Evolutionary conservation across 116 monocot genomes (phyloP).

Genomic region (Zostera marina): DNA sequence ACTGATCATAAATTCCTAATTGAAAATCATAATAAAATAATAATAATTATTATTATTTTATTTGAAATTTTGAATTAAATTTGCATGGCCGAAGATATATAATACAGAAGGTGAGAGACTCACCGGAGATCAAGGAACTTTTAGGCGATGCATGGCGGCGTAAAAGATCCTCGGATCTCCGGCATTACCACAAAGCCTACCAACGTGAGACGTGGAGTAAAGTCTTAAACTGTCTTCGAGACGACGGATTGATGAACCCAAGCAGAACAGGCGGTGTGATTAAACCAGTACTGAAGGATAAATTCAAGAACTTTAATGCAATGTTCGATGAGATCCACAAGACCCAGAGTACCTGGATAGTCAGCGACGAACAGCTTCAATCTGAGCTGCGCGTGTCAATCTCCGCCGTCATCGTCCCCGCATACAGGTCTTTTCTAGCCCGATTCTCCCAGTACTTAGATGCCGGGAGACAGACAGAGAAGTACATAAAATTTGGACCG

Average conservation of each 20-base stretch:
- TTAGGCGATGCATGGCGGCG: slow-evolving; percentile 52
- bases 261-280: slow-evolving; percentile 23
- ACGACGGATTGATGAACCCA: slow-evolving; percentile 26
- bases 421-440: slow-evolving; percentile 50
- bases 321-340: slow-evolving; percentile 59
- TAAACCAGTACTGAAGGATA: slow-evolving; percentile 56
- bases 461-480: slow-evolving; percentile 53
- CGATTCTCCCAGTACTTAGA: slow-evolving; percentile 42
- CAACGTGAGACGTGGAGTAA: slow-evolving; percentile 60
- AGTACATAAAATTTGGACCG: slow-evolving; percentile 56
- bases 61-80: background rate
- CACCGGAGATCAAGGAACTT: slow-evolving; percentile 39
- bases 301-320: slow-evolving; percentile 57
- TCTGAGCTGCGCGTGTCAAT: slow-evolving; percentile 61
- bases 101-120: slow-evolving; percentile 52
- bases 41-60: too few species aligned
- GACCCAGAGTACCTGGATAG: slow-evolving; percentile 54
- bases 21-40: too few species aligned
- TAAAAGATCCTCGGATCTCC: slow-evolving; percentile 35
- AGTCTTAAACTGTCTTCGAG: slow-evolving; percentile 37
- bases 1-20: too few species aligned
- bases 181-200: slow-evolving; percentile 69
- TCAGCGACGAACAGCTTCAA: slow-evolving; percentile 63
- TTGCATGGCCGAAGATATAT: slow-evolving; percentile 23
- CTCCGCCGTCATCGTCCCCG: slow-evolving; percentile 52